Evolutionary conservation across 768 basidiomycete genomes (phyloP).

Genomic region (Mycena venus): DNA sequence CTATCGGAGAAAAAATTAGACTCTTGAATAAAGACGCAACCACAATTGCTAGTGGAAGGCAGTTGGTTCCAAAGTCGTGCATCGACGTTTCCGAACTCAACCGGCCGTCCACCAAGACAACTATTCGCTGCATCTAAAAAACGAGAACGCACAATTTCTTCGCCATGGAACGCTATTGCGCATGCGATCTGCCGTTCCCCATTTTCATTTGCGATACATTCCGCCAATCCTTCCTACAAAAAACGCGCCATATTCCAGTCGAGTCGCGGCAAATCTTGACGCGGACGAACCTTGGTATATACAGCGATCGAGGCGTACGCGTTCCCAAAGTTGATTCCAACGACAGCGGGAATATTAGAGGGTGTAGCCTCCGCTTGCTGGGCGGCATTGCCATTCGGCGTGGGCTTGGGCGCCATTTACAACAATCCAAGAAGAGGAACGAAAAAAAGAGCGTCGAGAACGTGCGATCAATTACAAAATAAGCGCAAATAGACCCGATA

Average conservation of each 20-base stretch:
- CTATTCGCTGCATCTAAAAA: neutral
- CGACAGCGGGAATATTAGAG: conserved; percentile 68
- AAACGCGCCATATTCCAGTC: conserved; percentile 2
- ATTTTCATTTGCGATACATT: conserved; percentile 98
- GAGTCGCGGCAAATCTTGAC: neutral
- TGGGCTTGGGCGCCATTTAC: conserved; percentile 54
- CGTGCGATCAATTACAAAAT: neutral
- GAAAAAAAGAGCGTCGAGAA: conserved; percentile 15
- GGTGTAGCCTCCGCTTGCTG: conserved; percentile 39
- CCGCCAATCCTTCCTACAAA: conserved; percentile 86
- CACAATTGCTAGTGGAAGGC: neutral
- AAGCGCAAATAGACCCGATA: conserved; percentile 24
- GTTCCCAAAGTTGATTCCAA: conserved; percentile 98
- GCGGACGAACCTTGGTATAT: conserved; percentile 83
- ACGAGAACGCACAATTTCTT: conserved; percentile 81
- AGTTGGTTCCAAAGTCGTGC: neutral
- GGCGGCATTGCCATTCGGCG: conserved; percentile 66
- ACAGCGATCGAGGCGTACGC: conserved; percentile 96
- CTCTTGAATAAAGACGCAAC: neutral
- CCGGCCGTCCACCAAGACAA: neutral
- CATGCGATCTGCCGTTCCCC: conserved; percentile 98
- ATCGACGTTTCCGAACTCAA: neutral
- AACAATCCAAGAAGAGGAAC: neutral
- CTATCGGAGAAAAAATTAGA: conserved; percentile 56
- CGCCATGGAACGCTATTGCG: conserved; percentile 91